Evolutionary conservation across 441 rosid genomes (phyloP).

Genomic region (Syzygium syzygioides): DNA sequence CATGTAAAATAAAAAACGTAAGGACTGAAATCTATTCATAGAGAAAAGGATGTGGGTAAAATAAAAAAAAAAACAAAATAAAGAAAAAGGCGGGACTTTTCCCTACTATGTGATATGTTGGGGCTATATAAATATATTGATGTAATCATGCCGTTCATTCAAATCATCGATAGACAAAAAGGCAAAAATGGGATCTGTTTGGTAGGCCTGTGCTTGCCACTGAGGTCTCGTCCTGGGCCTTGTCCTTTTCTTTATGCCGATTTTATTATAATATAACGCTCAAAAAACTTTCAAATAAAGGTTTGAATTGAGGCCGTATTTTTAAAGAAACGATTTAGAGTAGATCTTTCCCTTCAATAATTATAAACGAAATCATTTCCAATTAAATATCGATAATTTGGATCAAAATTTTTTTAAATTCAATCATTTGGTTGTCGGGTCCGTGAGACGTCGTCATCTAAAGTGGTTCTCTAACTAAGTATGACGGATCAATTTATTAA

Average conservation of each 20-base stretch:
- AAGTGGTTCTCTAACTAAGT: not conserved
- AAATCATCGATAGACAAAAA: constrained; percentile 29
- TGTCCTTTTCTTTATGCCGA: constrained; percentile 4
- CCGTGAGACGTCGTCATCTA: not conserved
- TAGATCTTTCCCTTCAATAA: not conserved
- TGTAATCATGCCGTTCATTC: constrained; percentile 42
- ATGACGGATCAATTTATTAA: not conserved
- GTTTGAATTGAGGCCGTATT: not conserved
- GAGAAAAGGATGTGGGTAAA: not conserved
- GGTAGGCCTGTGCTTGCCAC: constrained; percentile 44
- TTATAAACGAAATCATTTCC: not conserved
- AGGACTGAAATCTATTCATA: not conserved
- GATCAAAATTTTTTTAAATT: not conserved
- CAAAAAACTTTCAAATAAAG: not conserved
- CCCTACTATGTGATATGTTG: constrained; percentile 51
- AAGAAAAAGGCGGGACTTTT: constrained; percentile 20
- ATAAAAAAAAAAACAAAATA: not conserved
- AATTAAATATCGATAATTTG: not conserved
- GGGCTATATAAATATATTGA: not conserved
- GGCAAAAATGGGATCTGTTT: constrained; percentile 33
- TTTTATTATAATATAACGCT: not conserved
- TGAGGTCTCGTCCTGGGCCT: constrained; percentile 28
- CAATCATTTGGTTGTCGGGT: not conserved
- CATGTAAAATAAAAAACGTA: not conserved
- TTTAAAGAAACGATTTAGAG: not conserved